A percentile compares a stretch with the other conserved stretches of the same genome.
Conservation (phyloP, 768 basidiomycete species). For the Tephrocybe sp. region DNA sequence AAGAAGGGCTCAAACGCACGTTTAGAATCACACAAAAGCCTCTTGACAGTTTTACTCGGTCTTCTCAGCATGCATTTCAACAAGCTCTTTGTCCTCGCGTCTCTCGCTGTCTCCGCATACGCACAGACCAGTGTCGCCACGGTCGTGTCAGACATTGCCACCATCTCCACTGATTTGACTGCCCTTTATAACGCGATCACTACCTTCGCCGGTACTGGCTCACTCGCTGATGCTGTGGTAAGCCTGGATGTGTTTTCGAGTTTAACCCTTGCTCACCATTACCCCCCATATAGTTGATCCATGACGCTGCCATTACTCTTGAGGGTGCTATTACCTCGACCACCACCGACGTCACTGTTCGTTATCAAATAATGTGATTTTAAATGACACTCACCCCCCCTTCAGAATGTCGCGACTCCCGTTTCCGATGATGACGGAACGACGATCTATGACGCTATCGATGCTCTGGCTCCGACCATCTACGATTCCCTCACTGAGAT, state of each 20-base stretch:
- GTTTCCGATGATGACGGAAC: constrained; percentile 25
- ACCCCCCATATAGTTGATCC: constrained; percentile 22
- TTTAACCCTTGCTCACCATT: background rate
- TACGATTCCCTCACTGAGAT: constrained; percentile 21
- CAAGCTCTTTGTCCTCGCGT: constrained; percentile 25
- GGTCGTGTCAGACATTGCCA: constrained; percentile 29
- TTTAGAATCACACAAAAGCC: background rate
- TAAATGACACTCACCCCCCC: background rate
- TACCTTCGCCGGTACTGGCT: constrained; percentile 26
- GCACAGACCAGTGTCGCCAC: constrained; percentile 27
- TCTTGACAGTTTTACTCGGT: background rate
- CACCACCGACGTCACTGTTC: constrained; percentile 27
- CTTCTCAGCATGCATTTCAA: constrained; percentile 27
- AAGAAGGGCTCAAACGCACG: background rate
- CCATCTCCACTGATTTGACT: constrained; percentile 25
- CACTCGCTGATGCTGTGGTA: no score
- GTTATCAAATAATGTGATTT: constrained; percentile 1
- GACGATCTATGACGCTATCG: constrained; percentile 21
- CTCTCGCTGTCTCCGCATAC: constrained; percentile 21
- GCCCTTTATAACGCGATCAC: constrained; percentile 29
- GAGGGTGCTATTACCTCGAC: constrained; percentile 22
- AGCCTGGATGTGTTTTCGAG: constrained; percentile 25
- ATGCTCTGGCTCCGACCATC: constrained; percentile 27
- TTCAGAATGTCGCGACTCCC: constrained; percentile 19
- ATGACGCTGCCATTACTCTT: constrained; percentile 25